phyloP scores from a whole-genome alignment of 169 alveolate species.

The Plasmodium fragile region DNA sequence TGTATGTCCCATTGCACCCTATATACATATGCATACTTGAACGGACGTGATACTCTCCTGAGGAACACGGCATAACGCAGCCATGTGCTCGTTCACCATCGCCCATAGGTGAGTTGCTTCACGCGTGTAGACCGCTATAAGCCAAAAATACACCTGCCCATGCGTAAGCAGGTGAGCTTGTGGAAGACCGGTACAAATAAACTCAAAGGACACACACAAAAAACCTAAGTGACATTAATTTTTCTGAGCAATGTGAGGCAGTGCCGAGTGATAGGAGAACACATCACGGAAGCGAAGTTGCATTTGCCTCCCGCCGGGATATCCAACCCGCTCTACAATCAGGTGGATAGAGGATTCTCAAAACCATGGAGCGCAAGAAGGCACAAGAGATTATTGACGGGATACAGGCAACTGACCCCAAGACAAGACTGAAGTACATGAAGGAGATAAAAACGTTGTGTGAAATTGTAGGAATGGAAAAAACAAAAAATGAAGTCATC shows the following conservation, averaged over 20 bases:
- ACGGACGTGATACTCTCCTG: not conserved
- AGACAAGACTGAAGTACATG: constrained; percentile 39
- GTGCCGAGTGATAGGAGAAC: not conserved
- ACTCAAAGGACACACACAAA: not conserved
- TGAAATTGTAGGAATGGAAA: constrained; percentile 56
- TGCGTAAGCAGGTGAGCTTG: not conserved
- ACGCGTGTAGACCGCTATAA: not conserved
- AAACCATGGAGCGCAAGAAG: constrained; percentile 4
- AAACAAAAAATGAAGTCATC: constrained; percentile 46
- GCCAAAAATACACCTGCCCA: not conserved
- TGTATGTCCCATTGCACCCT: not conserved
- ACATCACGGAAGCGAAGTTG: not conserved
- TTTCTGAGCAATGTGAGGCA: not conserved
- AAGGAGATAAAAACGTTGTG: constrained; percentile 59
- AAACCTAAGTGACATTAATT: not conserved
- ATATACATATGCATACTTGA: not conserved
- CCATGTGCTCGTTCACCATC: not conserved
- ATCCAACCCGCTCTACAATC: not conserved
- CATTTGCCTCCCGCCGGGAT: not conserved
- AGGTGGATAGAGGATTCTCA: not conserved
- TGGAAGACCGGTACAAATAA: not conserved
- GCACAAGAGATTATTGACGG: constrained; percentile 73
- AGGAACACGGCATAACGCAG: not conserved
- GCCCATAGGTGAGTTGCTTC: not conserved
- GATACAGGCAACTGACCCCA: constrained; percentile 47